These are phyloP conservation scores for Salix exigua DNA, from an alignment of 345 rosid genomes.

Conservation along the genomic window DNA sequence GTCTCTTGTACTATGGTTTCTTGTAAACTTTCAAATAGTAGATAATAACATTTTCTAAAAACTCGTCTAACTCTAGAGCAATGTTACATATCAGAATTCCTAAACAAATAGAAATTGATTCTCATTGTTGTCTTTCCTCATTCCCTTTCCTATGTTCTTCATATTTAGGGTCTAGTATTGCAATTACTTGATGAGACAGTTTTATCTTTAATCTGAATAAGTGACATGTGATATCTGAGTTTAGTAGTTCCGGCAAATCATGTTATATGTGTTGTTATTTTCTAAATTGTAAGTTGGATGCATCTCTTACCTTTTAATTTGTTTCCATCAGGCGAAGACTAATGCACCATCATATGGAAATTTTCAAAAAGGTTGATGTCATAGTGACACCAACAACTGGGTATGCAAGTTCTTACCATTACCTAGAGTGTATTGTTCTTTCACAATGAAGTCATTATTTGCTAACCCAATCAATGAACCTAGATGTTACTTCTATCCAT, in stretches of 20 bases:
- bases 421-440: not conserved
- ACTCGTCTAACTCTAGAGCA: too few species aligned
- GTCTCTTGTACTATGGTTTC: not conserved
- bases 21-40: too few species aligned
- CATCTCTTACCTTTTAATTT: conserved; percentile 3
- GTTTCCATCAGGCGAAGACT: conserved; percentile 57
- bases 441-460: not conserved
- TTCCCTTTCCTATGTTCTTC: not conserved
- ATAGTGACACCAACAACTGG: conserved; percentile 90
- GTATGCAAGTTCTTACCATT: conserved; percentile 29
- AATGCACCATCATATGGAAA: conserved; percentile 74
- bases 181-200: not conserved
- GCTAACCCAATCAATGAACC: not conserved
- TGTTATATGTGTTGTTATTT: not conserved
- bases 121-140: too few species aligned
- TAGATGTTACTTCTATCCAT: not conserved
- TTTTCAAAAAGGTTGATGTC: conserved; percentile 76
- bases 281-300: not conserved
- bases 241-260: not conserved
- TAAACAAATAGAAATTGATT: too few species aligned
- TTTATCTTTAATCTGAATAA: not conserved
- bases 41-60: too few species aligned
- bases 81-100: too few species aligned
- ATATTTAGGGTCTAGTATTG: not conserved
- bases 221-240: not conserved